Conservation (phyloP, 805 yeast species). For the Lipomyces kockii region DNA sequence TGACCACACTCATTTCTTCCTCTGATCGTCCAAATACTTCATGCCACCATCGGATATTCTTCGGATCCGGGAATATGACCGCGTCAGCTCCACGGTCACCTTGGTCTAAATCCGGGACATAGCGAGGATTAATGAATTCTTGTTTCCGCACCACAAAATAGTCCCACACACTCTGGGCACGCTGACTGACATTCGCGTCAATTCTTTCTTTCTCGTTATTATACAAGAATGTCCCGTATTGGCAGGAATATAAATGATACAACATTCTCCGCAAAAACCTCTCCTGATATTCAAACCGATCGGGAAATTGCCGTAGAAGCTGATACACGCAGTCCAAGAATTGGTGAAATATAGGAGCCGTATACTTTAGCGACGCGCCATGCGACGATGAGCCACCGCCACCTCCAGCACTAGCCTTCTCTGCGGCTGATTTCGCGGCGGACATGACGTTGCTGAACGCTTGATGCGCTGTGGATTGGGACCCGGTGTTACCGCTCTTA, state of each 20-base stretch:
- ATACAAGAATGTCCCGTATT: slow-evolving; percentile 86
- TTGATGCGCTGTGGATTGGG: slow-evolving; percentile 49
- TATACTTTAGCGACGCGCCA: slow-evolving; percentile 51
- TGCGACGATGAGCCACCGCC: slow-evolving; percentile 3
- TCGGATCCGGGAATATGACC: slow-evolving; percentile 63
- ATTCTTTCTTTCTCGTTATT: slow-evolving; percentile 71
- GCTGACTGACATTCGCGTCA: slow-evolving; percentile 49
- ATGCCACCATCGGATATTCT: slow-evolving; percentile 83
- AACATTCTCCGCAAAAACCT: slow-evolving; percentile 80
- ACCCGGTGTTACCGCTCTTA: slow-evolving; percentile 34
- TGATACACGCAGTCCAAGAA: slow-evolving; percentile 90
- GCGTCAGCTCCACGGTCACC: slow-evolving; percentile 44
- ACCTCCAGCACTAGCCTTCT: slow-evolving; percentile 22
- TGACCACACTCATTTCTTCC: slow-evolving; percentile 59
- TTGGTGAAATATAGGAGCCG: slow-evolving; percentile 94
- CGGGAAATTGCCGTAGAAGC: slow-evolving; percentile 69
- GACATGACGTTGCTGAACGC: slow-evolving; percentile 53
- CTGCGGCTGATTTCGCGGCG: slow-evolving; percentile 47
- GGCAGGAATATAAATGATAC: slow-evolving; percentile 91
- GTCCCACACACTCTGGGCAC: slow-evolving; percentile 89
- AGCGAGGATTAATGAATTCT: slow-evolving; percentile 68
- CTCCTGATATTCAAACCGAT: slow-evolving; percentile 83
- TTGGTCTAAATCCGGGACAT: slow-evolving; percentile 40
- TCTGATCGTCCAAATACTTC: slow-evolving; percentile 79
- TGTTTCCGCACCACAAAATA: slow-evolving; percentile 75